Evolutionary conservation across 257 asterid species (phyloP), one percentile per base, ranked within the genome.

Genomic region (Solanum sparsipilum): DNA sequence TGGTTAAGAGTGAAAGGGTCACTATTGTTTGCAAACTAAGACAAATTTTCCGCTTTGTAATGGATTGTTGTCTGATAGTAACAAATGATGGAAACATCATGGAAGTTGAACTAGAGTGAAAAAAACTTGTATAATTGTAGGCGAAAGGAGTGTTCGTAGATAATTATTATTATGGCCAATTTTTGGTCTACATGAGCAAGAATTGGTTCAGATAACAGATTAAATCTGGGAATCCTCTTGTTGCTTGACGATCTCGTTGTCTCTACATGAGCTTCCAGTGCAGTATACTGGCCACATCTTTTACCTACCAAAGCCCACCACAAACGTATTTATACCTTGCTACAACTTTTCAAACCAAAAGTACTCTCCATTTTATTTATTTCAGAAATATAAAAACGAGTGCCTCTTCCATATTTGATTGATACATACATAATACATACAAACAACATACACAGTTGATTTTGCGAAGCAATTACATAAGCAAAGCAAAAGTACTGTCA

Each of bases 251-350:
- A 44, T 85, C 79, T 88, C 91, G 73, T 35, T 79, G 89, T 87
- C 88, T 90, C 91, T 94, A 93, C 91, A 87, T 39, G 92, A 94
- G 95, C 95, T 89, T 94, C 96, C 95, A 94, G 90, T 93, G 94
- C 93, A 94, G 93, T 89, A 94, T 92, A 70, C 93, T 92, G 86
- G 94, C 95, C 93, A 94, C 95, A 90, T 93, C 95, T 94, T 92
- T 92, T 87, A 94, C 93, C 94, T 93, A 91, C 90, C 90, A 88
- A 91, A 89, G 44, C 88, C 90, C 88, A 78, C 89, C 90, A 86
- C 90, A 87, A 90, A 86, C 83, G 56, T 81, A 81, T 46, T 81
- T 81, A 78, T 44, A 78, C 29, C 16, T 35, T 32, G 79, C 25
- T 74, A 75, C 83, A 21, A 75, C 32, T 38, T 13, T 25, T 38